Evolutionary conservation across 331 rosid species (phyloP).

Genomic region (Stylosanthes scabra): DNA sequence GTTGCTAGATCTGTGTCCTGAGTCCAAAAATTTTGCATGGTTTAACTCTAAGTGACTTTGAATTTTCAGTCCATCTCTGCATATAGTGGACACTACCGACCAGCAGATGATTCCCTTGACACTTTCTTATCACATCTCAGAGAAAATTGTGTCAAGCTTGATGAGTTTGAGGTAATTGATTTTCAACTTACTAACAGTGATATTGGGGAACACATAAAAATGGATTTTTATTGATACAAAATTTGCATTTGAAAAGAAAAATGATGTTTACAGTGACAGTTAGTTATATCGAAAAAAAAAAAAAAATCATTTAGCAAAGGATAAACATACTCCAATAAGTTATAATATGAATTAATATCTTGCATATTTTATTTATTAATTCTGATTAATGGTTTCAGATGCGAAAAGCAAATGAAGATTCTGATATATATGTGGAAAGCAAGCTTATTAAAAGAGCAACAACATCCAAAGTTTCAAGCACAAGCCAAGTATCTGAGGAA

Average conservation of each 20-base stretch:
- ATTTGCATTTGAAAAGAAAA: too few relatives aligned
- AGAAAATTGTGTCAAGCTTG: constrained; percentile 72
- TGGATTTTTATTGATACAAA: too few relatives aligned
- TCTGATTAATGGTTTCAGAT: constrained; percentile 46
- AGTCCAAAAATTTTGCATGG: too few relatives aligned
- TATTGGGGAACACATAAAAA: too few relatives aligned
- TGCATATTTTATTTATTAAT: neutral
- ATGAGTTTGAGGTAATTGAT: constrained; percentile 75
- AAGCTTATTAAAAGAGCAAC: constrained; percentile 32
- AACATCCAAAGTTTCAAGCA: constrained; percentile 21
- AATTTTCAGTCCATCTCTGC: constrained; percentile 82
- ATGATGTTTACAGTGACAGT: neutral
- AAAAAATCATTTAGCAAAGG: neutral
- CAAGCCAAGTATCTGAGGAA: constrained; percentile 40
- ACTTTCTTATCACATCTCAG: constrained; percentile 66
- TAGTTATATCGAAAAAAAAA: too few relatives aligned
- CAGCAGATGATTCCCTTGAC: constrained; percentile 75
- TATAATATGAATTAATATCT: neutral
- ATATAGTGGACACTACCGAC: constrained; percentile 97
- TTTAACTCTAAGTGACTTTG: constrained; percentile 39
- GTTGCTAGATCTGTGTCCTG: neutral
- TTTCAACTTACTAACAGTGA: neutral
- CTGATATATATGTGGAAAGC: constrained; percentile 53
- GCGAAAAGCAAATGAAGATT: constrained; percentile 63
- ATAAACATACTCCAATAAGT: neutral